Evolutionary conservation across 1,139 yeast species (phyloP), one percentile per base, ranked within the genome.

Genomic region (Taphrina deformans): DNA sequence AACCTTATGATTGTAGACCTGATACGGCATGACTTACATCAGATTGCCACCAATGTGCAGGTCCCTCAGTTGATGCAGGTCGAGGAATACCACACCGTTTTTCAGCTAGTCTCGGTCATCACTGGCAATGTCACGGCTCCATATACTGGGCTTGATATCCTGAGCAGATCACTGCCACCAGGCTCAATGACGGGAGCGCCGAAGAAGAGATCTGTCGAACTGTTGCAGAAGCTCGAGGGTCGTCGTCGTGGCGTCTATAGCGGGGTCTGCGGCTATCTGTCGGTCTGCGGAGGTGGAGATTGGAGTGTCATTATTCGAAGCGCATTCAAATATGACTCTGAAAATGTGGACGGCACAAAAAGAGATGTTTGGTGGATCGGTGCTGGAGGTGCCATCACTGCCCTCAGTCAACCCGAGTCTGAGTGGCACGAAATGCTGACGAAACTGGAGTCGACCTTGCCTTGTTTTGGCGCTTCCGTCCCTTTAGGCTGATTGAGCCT

Each of bases 151-250:
- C 79, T 91, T 48, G 98, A 93, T 73, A 79, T 92, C 4, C 79
- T 93, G 21, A 83, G 85, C 26, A 85, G 85, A 67, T 85, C 97
- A 0, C 78, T 95, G 41, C 99, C 99, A 1, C 97, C 99, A 0
- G 99, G 99, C 0, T 92, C 98, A 1, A 95, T 95, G 99, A 95
- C 99, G 0, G 99, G 99, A 2, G 99, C 99, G 0, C 99, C 99
- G 0, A 95, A 95, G 77, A 88, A 87, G 72, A 81, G 97, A 66
- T 89, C 97, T 0, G 96, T 93, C 1, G 95, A 92, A 74, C 76
- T 95, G 14, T 79, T 95, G 26, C 88, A 87, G 68, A 75, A 77
- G 0, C 77, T 79, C 66, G 90, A 79, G 72, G 73, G 68, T 29
- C 40, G 35, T 4, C 73, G 70, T 73, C 82, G 99, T 70, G 98